Evolutionary conservation across 495 filamentous ascomycete species (phyloP), one percentile per base, ranked within the genome.

Genomic region (Annulohypoxylon bovei): DNA sequence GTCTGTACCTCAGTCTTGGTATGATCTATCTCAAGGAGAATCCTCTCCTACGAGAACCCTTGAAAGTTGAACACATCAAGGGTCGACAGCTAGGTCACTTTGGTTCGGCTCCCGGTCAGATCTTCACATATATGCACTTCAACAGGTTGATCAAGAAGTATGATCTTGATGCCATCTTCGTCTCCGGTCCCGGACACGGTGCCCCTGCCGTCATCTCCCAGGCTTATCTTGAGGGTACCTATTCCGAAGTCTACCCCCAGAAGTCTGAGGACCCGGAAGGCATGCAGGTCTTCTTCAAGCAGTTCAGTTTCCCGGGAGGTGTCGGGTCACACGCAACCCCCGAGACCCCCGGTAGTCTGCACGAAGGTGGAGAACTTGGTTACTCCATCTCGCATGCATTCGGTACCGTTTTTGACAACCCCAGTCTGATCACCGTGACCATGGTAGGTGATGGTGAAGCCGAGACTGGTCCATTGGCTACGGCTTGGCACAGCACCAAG

Each of bases 121-220:
- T 87, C 28, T 91, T 93, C 78, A 90, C 90, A 27, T 92, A 88
- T 80, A 89, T 91, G 79, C 90, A 93, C 78, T 89, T 91, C 86
- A 92, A 92, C 80, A 86, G 89, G 52, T 82, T 92, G 27, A 91
- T 92, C 82, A 91, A 88, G 75, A 92, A 92, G 76, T 92, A 92
- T 72, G 84, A 90, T 63, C 79, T 93, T 56, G 86, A 92, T 71
- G 82, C 86, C 18, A 83, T 92, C 65, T 92, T 90, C 76, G 77
- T 93, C 56, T 91, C 88, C 9, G 90, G 90, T 8, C 90, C 90
- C 12, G 90, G 90, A 55, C 90, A 93, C 68, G 90, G 90, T 49
- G 90, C 90, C 9, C 89, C 90, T 0, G 90, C 86, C 0, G 84
- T 92, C 27, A 79, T 93, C 22, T 89, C 88, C 7, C 89, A 91